phyloP scores from a whole-genome alignment of 176 grass and related monocot genomes.

The Oryza australiensis region DNA sequence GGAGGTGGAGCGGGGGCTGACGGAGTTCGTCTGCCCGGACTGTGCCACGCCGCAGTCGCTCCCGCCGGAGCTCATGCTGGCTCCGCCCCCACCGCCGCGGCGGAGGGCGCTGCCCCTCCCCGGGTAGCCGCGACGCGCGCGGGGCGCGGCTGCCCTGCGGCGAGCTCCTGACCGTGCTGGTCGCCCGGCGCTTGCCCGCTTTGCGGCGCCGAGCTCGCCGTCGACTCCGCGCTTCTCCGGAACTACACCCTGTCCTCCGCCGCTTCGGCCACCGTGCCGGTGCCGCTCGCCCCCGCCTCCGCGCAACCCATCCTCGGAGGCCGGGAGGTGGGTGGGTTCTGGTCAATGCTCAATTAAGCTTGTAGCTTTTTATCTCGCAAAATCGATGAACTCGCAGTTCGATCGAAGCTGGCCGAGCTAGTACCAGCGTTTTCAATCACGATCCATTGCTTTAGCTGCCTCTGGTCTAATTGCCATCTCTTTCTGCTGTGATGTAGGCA shows the following conservation, averaged over 20 bases:
- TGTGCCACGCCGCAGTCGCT: constrained; percentile 56
- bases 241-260: constrained; percentile 26
- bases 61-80: constrained; percentile 59
- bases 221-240: constrained; percentile 29
- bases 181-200: constrained; percentile 23
- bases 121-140: background rate
- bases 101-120: constrained; percentile 30
- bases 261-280: background rate
- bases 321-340: background rate
- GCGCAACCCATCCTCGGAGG: background rate
- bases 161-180: constrained; percentile 28
- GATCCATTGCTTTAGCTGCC: background rate
- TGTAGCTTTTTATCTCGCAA: background rate
- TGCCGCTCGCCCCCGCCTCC: background rate
- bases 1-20: constrained; percentile 38
- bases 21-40: constrained; percentile 49
- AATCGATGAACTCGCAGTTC: background rate
- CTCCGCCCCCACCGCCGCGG: constrained; percentile 19
- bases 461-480: background rate
- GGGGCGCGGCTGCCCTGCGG: background rate
- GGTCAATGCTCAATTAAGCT: background rate
- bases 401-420: background rate
- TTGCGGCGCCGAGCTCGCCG: constrained; percentile 32
- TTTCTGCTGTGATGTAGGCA: constrained; percentile 12
- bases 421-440: background rate